Evolutionary conservation across 495 filamentous ascomycete genomes (phyloP).

Genomic region (Penicillium daleae): DNA sequence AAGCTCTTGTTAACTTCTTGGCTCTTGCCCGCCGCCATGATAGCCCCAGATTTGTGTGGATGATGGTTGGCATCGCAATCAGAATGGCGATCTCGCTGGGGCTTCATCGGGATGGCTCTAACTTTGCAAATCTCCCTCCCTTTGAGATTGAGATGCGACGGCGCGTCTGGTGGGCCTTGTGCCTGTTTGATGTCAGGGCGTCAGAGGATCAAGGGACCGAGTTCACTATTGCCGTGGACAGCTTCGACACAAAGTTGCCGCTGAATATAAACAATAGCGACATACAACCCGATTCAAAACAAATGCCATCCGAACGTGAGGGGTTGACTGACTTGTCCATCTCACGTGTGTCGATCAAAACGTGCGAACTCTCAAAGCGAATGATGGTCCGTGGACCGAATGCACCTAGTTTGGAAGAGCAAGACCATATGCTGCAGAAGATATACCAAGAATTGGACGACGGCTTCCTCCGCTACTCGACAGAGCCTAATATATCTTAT

Average conservation of each 20-base stretch:
- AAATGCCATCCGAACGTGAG: conserved; percentile 56
- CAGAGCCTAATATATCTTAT: conserved; percentile 41
- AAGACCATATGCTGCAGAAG: conserved; percentile 46
- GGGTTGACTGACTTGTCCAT: conserved; percentile 81
- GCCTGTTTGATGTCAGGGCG: conserved; percentile 74
- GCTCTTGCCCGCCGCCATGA: conserved; percentile 52
- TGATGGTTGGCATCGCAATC: conserved; percentile 67
- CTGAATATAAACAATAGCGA: conserved; percentile 80
- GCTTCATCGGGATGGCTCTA: conserved; percentile 73
- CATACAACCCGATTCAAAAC: conserved; percentile 61
- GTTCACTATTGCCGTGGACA: conserved; percentile 59
- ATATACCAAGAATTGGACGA: conserved; percentile 46
- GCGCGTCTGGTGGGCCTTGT: conserved; percentile 76
- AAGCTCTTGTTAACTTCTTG: conserved; percentile 55
- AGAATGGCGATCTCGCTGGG: conserved; percentile 79
- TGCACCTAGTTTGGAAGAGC: conserved; percentile 42
- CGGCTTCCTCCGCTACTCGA: conserved; percentile 48
- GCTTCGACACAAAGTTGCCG: conserved; percentile 72
- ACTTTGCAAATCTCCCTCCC: conserved; percentile 57
- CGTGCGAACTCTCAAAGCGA: conserved; percentile 49
- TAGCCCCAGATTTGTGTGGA: conserved; percentile 54
- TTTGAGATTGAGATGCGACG: conserved; percentile 74
- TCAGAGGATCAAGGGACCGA: conserved; percentile 75
- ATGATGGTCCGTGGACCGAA: conserved; percentile 52
- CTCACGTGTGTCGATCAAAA: conserved; percentile 49